phyloP scores from a whole-genome alignment of 768 basidiomycete genomes.

The Glaciozyma martinii region DNA sequence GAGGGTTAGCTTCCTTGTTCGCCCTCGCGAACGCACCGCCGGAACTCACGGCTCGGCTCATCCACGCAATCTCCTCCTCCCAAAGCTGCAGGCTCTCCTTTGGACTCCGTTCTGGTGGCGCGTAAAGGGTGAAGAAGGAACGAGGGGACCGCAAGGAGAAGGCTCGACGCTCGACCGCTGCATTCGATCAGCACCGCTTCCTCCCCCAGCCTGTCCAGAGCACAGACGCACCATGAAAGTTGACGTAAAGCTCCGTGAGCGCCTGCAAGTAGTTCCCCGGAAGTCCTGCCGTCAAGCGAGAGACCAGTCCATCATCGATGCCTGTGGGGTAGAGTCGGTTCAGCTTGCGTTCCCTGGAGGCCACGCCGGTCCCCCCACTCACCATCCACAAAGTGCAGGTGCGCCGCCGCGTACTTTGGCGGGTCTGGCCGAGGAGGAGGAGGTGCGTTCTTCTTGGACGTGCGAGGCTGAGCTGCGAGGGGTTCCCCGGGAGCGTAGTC shows the following conservation, averaged over 20 bases:
- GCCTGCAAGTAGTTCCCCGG: slow-evolving; percentile 68
- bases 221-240: slow-evolving; percentile 70
- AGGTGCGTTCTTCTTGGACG: slow-evolving; percentile 10
- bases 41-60: slow-evolving; percentile 38
- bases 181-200: slow-evolving; percentile 4
- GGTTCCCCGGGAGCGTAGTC: slow-evolving; percentile 52
- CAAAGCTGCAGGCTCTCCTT: slow-evolving; percentile 62
- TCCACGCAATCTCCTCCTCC: slow-evolving; percentile 75
- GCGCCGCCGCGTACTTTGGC: slow-evolving; percentile 69
- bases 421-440: slow-evolving; percentile 13
- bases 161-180: slow-evolving; percentile 75
- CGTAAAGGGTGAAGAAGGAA: slow-evolving; percentile 80
- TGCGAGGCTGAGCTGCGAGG: background rate
- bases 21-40: background rate
- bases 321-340: slow-evolving; percentile 44
- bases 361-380: slow-evolving; percentile 31
- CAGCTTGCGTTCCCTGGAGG: background rate
- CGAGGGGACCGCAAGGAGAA: slow-evolving; percentile 72
- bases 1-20: background rate
- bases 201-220: background rate
- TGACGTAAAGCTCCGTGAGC: slow-evolving; percentile 78
- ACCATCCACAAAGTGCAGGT: slow-evolving; percentile 93
- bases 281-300: slow-evolving; percentile 61
- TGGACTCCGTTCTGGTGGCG: slow-evolving; percentile 58
- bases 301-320: slow-evolving; percentile 65